Percentiles rank a stretch among this genome's conserved stretches.
These are phyloP conservation scores for Pyrenopolyporus hunteri DNA, from an alignment of 495 filamentous ascomycete species.

Conservation along the genomic window DNA sequence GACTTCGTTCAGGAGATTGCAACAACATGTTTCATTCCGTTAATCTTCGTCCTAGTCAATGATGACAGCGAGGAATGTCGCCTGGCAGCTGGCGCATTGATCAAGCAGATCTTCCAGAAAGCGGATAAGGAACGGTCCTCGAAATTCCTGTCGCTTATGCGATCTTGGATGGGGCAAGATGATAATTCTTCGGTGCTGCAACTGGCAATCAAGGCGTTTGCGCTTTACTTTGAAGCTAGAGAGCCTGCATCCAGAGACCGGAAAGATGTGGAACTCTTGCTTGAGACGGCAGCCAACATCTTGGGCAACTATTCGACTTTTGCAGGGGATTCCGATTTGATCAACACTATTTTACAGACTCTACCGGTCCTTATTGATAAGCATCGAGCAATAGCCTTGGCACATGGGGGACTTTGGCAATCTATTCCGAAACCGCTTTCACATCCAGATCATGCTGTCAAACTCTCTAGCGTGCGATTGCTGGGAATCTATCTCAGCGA, in stretches of 20 bases:
- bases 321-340: constrained; percentile 71
- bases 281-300: constrained; percentile 52
- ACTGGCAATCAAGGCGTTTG: constrained; percentile 78
- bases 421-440: constrained; percentile 68
- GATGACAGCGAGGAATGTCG: constrained; percentile 88
- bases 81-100: constrained; percentile 76
- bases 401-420: constrained; percentile 67
- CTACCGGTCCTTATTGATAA: constrained; percentile 70
- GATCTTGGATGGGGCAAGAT: constrained; percentile 76
- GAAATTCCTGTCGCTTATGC: constrained; percentile 70
- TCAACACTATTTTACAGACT: constrained; percentile 74
- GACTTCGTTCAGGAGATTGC: constrained; percentile 82
- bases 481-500: constrained; percentile 78
- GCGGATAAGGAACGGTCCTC: constrained; percentile 74
- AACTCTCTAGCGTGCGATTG: constrained; percentile 76
- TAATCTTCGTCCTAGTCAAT: constrained; percentile 84
- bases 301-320: constrained; percentile 52
- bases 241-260: constrained; percentile 60
- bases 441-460: constrained; percentile 76
- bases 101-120: constrained; percentile 79
- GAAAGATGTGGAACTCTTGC: constrained; percentile 61
- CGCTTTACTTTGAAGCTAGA: constrained; percentile 77
- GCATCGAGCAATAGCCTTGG: constrained; percentile 66
- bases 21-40: constrained; percentile 79
- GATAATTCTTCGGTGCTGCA: constrained; percentile 71